phyloP scores from a whole-genome alignment of 108 stramenopile genomes.

The Aurantiochytrium sp. region DNA sequence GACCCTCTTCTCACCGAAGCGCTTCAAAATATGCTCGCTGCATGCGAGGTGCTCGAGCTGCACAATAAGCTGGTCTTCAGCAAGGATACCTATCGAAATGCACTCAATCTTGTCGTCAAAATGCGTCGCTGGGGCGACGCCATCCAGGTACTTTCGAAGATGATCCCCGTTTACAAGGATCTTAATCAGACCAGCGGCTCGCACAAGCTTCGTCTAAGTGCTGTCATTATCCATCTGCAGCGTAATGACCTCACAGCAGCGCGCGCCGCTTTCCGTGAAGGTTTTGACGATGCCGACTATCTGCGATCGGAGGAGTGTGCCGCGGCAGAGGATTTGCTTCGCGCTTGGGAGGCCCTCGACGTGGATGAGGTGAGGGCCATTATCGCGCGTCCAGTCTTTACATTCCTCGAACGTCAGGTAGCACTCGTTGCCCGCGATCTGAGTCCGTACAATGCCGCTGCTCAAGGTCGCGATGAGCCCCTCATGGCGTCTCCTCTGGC shows the following conservation, averaged over 20 bases:
- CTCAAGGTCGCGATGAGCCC: not conserved
- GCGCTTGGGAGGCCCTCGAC: not conserved
- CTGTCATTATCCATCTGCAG: not conserved
- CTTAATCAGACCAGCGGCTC: not conserved
- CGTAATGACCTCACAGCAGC: not conserved
- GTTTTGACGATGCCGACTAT: not conserved
- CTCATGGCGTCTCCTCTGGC: not conserved
- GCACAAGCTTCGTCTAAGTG: not conserved
- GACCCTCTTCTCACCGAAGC: not conserved
- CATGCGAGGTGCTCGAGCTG: constrained; percentile 2
- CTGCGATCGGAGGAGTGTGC: not conserved
- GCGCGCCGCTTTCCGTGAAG: not conserved
- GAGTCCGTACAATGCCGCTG: not conserved
- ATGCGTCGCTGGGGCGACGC: not conserved
- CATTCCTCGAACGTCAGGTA: not conserved
- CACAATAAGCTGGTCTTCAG: not conserved
- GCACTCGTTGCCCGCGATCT: not conserved
- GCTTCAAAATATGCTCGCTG: not conserved
- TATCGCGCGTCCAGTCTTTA: not conserved
- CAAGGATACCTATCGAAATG: not conserved
- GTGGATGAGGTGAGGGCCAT: not conserved
- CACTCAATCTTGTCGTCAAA: not conserved
- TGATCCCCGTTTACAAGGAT: constrained; percentile 14
- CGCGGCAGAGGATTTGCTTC: not conserved
- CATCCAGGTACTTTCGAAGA: not conserved